phyloP scores from a whole-genome alignment of 345 rosid genomes.

The Acer campestre region DNA sequence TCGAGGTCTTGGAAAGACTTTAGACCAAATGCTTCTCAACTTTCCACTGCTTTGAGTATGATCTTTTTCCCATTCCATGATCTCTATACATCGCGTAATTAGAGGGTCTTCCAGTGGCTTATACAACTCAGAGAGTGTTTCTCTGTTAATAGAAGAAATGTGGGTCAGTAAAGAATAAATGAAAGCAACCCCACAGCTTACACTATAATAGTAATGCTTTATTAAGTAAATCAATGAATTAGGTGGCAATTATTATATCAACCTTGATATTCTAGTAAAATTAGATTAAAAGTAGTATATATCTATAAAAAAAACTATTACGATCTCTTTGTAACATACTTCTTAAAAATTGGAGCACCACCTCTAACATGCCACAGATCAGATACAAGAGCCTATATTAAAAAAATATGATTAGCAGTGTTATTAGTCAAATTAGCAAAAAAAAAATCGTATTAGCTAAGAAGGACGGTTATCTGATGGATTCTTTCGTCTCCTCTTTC shows the following conservation, averaged over 20 bases:
- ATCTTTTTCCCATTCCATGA: conserved; percentile 52
- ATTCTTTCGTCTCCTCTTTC: background rate
- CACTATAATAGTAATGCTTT: background rate
- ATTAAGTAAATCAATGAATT: conserved; percentile 1
- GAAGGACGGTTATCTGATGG: background rate
- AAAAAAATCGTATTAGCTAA: background rate
- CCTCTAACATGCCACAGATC: background rate
- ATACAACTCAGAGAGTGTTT: conserved; percentile 62
- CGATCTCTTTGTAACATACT: background rate
- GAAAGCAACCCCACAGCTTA: background rate
- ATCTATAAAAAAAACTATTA: background rate
- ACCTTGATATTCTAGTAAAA: background rate
- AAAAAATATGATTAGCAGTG: background rate
- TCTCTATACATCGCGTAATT: conserved; percentile 68
- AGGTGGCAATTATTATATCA: background rate
- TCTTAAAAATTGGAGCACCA: background rate
- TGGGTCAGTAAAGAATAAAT: conserved; percentile 19
- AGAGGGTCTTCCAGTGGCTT: conserved; percentile 76
- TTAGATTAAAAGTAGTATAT: background rate
- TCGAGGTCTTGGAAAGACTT: conserved; percentile 78
- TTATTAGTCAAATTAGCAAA: background rate
- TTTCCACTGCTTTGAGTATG: conserved; percentile 30
- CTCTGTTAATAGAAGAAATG: conserved; percentile 41
- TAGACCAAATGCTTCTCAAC: conserved; percentile 64
- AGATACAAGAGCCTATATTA: background rate